Percentiles rank a stretch among this genome's conserved stretches.
These are phyloP conservation scores for Penicillium macrosclerotiorum DNA, from an alignment of 495 filamentous ascomycete species.

Conservation along the genomic window DNA sequence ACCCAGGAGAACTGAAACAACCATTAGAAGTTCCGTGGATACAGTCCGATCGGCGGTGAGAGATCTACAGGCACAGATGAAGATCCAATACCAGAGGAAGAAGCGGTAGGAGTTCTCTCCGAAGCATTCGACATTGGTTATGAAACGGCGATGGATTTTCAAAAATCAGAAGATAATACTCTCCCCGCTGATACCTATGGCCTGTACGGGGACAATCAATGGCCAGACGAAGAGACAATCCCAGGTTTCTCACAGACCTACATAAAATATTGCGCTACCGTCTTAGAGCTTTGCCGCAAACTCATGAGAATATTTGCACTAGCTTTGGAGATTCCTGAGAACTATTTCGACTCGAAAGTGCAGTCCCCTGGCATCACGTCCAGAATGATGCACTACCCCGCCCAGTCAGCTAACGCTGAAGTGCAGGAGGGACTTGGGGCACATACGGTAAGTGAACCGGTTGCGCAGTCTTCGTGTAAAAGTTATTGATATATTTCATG, in stretches of 20 bases:
- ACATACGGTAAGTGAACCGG: constrained; percentile 33
- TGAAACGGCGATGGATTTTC: constrained; percentile 30
- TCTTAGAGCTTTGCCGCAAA: constrained; percentile 29
- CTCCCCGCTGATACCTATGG: constrained; percentile 19
- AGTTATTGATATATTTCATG: neutral
- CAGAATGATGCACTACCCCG: constrained; percentile 46
- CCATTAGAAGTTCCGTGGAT: constrained; percentile 34
- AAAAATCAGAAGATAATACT: constrained; percentile 12
- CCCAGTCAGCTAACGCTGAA: constrained; percentile 29
- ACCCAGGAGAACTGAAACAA: neutral
- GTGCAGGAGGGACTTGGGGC: constrained; percentile 44
- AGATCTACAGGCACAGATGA: constrained; percentile 24
- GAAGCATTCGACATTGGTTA: constrained; percentile 46
- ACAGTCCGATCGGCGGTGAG: constrained; percentile 28
- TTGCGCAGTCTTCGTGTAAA: neutral
- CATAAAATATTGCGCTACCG: constrained; percentile 26
- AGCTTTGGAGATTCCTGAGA: constrained; percentile 39
- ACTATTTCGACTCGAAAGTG: constrained; percentile 42
- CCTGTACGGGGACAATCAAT: constrained; percentile 30
- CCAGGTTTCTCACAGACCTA: constrained; percentile 18
- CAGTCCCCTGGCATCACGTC: constrained; percentile 42
- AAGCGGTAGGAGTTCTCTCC: constrained; percentile 23
- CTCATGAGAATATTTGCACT: constrained; percentile 47
- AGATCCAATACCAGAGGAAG: constrained; percentile 11
- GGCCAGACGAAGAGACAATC: constrained; percentile 21